Evolutionary conservation across 306 rosid species (phyloP), one percentile per base, ranked within the genome.

Genomic region (Vigna trinervia): DNA sequence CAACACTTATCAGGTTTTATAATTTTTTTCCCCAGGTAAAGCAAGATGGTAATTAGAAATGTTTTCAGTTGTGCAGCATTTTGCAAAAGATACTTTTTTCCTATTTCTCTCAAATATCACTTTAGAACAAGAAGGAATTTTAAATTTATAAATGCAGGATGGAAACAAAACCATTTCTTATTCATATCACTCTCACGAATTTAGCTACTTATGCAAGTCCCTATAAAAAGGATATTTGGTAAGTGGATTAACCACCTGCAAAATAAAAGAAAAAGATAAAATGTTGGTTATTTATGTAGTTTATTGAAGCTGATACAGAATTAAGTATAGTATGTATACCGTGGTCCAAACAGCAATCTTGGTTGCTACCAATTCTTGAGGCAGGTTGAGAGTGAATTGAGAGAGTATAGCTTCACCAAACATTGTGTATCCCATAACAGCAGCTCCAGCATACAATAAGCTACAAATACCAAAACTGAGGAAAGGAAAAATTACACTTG

Each of bases 321-420:
- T 60, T 53, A 63, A 32, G 32, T 20, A 6, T n/a, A 26, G 28
- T 6, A 41, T 20, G 53, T 83, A 65, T 91, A 95, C 99, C 94
- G 99, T 96, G 62, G 98, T 92, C 99, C 99, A 96, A 47, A 96
- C 85, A 41, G 99, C 98, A 51, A 96, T 88, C 89, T 96, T 96
- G 77, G 94, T 85, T 46, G 96, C 98, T 58, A 91, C 94, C 78
- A 92, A 81, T 56, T 91, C 81, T 34, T 84, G 88, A 60, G 99
- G 99, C 89, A 96, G 61, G 89, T 96, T 92, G 68, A 96, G 99
- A 52, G 99, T 96, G 86, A 92, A 96, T 77, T 96, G 99, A 26
- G 99, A 96, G 46, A 54, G 51, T 45, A 76, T 88, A 62, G 88
- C 81, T 32, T 96, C 98, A 80, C 99, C 99, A 78, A 96, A 96